Conservation (phyloP, 1,139 yeast genomes). For the Yamadazyma triangularis region DNA sequence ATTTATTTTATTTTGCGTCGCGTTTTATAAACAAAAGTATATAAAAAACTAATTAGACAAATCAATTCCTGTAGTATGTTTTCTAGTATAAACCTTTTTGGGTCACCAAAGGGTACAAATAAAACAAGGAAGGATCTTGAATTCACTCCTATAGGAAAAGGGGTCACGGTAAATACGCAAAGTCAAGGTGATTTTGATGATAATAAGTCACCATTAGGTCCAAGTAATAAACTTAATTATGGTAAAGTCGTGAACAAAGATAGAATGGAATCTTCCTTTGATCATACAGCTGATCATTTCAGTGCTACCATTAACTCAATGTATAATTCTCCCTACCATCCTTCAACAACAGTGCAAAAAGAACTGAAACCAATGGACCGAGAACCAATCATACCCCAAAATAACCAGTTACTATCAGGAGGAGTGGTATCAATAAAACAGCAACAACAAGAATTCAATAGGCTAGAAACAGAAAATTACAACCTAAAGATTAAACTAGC, state of each 20-base stretch:
- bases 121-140: conserved; percentile 17
- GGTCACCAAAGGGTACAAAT: conserved; percentile 21
- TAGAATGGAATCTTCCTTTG: conserved; percentile 26
- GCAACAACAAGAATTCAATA: conserved; percentile 49
- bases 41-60: too few species aligned
- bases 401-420: not conserved
- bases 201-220: conserved; percentile 4
- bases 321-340: not conserved
- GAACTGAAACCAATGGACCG: not conserved
- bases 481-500: conserved; percentile 57
- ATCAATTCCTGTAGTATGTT: too few species aligned
- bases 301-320: conserved; percentile 9
- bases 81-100: conserved; percentile 13
- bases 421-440: conserved; percentile 36
- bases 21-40: not conserved
- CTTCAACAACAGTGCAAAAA: not conserved
- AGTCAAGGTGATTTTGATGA: not conserved
- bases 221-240: conserved; percentile 7
- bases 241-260: conserved; percentile 8
- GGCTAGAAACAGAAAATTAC: conserved; percentile 56
- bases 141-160: conserved; percentile 42
- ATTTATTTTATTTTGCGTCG: too few species aligned
- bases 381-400: not conserved
- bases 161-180: conserved; percentile 1
- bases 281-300: conserved; percentile 24